phyloP scores from a whole-genome alignment of 2,329 filamentous ascomycete genomes.

The Claviceps humidiphila region DNA sequence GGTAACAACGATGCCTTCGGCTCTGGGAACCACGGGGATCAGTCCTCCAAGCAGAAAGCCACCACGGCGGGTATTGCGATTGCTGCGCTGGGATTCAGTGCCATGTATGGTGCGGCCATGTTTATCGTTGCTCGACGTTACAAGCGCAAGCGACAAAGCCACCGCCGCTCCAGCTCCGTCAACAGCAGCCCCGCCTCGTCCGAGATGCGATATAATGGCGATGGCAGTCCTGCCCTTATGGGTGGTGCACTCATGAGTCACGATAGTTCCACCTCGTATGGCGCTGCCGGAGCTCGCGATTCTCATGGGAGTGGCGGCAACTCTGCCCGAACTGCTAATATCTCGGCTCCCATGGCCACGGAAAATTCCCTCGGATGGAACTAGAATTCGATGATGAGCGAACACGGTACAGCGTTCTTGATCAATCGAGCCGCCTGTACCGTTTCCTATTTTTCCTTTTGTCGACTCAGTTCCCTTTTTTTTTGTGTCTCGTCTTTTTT shows the following conservation, averaged over 20 bases:
- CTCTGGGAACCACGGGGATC: slow-evolving; percentile 29
- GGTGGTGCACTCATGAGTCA: slow-evolving; percentile 50
- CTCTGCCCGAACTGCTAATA: slow-evolving; percentile 47
- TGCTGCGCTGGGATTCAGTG: slow-evolving; percentile 64
- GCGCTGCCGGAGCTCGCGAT: slow-evolving; percentile 34
- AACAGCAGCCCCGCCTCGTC: slow-evolving; percentile 32
- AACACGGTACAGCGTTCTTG: background rate
- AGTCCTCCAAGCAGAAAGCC: slow-evolving; percentile 45
- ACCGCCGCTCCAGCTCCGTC: slow-evolving; percentile 66
- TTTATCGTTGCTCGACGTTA: slow-evolving; percentile 84
- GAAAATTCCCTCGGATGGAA: slow-evolving; percentile 97
- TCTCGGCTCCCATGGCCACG: slow-evolving; percentile 80
- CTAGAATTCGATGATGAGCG: slow-evolving; percentile 26
- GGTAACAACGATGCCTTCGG: slow-evolving; percentile 28
- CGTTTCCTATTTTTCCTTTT: slow-evolving; percentile 7
- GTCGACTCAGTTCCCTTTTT: slow-evolving; percentile 4
- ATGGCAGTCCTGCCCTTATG: slow-evolving; percentile 51
- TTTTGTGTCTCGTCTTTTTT: background rate
- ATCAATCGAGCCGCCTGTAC: slow-evolving; percentile 8
- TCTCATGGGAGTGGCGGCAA: slow-evolving; percentile 54
- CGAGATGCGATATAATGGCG: slow-evolving; percentile 37
- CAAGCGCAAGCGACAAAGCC: slow-evolving; percentile 68
- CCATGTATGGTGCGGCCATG: slow-evolving; percentile 88
- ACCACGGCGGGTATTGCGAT: slow-evolving; percentile 59
- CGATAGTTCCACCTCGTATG: slow-evolving; percentile 41